phyloP scores from a whole-genome alignment of 257 asterid genomes.

The Craterostigma plantagineum region DNA sequence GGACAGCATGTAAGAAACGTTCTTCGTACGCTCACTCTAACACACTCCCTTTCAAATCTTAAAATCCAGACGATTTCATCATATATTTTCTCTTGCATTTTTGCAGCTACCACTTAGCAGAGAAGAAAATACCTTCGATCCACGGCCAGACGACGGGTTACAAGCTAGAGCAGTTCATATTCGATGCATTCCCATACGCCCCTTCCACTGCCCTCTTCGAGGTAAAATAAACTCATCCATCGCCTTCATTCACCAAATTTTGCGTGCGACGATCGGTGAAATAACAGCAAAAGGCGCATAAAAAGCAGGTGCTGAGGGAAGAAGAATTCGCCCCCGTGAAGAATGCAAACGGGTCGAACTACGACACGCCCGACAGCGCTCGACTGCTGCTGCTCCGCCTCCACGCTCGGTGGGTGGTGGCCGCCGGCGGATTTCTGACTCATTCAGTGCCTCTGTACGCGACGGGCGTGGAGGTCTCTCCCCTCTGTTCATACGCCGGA shows the following conservation, averaged over 20 bases:
- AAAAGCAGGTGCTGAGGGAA: conserved; percentile 52
- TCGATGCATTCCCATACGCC: conserved; percentile 91
- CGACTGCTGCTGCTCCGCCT: conserved; percentile 76
- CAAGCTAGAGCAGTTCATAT: conserved; percentile 88
- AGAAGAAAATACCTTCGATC: conserved; percentile 71
- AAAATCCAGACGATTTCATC: no score
- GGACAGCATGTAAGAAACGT: conserved; percentile 69
- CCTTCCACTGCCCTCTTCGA: conserved; percentile 87
- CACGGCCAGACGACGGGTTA: conserved; percentile 64
- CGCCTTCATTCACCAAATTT: no score
- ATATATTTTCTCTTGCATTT: conserved; percentile 21
- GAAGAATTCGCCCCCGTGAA: conserved; percentile 98
- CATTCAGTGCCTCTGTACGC: conserved; percentile 86
- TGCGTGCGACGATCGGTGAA: no score
- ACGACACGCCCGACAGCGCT: conserved; percentile 94
- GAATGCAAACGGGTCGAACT: conserved; percentile 80
- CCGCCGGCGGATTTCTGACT: conserved; percentile 96
- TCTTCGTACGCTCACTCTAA: conserved; percentile 1
- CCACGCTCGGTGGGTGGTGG: conserved; percentile 91
- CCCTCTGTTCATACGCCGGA: conserved; percentile 86
- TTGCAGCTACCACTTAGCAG: conserved; percentile 91
- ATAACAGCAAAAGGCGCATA: not conserved
- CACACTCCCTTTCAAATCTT: not conserved
- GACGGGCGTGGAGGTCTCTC: conserved; percentile 95
- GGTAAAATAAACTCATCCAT: conserved; percentile 21